Evolutionary conservation across 495 filamentous ascomycete genomes (phyloP), one percentile per base, ranked within the genome.

Genomic region (Aspergillus cristatus): DNA sequence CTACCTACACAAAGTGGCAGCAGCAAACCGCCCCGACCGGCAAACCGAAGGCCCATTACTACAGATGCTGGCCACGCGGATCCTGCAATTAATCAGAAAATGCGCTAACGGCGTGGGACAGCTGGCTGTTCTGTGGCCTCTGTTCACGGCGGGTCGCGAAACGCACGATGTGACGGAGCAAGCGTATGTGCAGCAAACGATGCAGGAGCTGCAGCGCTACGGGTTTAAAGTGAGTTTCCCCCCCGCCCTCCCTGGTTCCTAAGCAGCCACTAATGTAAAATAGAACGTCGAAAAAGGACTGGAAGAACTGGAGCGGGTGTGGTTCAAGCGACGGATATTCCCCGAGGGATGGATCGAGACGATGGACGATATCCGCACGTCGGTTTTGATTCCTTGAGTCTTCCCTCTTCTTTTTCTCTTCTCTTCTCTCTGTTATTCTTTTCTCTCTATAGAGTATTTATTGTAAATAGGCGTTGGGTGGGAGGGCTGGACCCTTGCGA

Each of bases 81-180:
- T 63, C 22, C 45, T 66, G 0, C 39, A 41, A 3, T 34, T 66
- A 28, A 57, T 63, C 25, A 39, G 46, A n/a, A 60, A 53, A 32
- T 28, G 60, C n/a, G 55, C 62, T 11, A 63, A 55, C 32, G 60
- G 51, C 4, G 54, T 64, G 10, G 56, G 62, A 2, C 60, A 62
- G 18, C 34, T 66, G 38, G 62, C 62, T 14, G 38, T 56, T 6
- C 15, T 60, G 3, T 66, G 60, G 62, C 62, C 60, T 10, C 47
- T 66, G 12, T 64, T 59, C 34, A 59, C 62, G 13, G 60, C 58
- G 2, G 62, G 62, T 1, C 60, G 59, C 17, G 60, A 64, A 32
- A 57, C 56, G 4, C 50, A 58, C n/a, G 49, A 56, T 13, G 50
- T 59, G 24, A 7, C 32, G 3, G 54, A 64, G 41, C 62, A 64